Percentiles rank a stretch among this genome's conserved stretches.
phyloP scores from a whole-genome alignment of 1,139 yeast genomes.

The Candida tropicalis region DNA sequence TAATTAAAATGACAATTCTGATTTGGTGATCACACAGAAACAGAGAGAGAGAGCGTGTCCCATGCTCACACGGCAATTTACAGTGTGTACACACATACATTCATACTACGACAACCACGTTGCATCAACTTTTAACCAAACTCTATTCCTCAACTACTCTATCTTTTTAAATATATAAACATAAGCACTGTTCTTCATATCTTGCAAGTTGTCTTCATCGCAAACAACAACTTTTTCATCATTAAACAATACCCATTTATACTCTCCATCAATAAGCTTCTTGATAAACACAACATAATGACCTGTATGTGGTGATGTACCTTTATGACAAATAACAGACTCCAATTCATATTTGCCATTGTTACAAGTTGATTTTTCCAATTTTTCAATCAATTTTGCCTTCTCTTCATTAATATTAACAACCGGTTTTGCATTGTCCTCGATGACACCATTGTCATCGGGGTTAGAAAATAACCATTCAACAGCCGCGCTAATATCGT shows the following conservation, averaged over 20 bases:
- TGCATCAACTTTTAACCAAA: neutral
- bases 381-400: constrained; percentile 19
- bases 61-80: no score
- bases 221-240: constrained; percentile 91
- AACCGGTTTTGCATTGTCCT: constrained; percentile 17
- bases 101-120: neutral
- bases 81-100: no score
- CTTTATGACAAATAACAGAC: constrained; percentile 91
- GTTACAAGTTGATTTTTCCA: constrained; percentile 12
- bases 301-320: constrained; percentile 92
- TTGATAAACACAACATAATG: constrained; percentile 88
- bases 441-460: constrained; percentile 52
- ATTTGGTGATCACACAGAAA: constrained; percentile 1
- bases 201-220: constrained; percentile 60
- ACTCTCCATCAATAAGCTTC: constrained; percentile 36
- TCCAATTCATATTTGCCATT: constrained; percentile 51
- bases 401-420: constrained; percentile 27
- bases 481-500: constrained; percentile 73
- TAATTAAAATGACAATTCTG: neutral
- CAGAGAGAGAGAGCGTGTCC: no score
- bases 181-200: constrained; percentile 65
- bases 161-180: constrained; percentile 50
- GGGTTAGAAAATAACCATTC: constrained; percentile 88
- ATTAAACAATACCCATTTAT: constrained; percentile 83
- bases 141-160: neutral